phyloP scores from a whole-genome alignment of 768 basidiomycete species.

The Auricularia auricula-judae region DNA sequence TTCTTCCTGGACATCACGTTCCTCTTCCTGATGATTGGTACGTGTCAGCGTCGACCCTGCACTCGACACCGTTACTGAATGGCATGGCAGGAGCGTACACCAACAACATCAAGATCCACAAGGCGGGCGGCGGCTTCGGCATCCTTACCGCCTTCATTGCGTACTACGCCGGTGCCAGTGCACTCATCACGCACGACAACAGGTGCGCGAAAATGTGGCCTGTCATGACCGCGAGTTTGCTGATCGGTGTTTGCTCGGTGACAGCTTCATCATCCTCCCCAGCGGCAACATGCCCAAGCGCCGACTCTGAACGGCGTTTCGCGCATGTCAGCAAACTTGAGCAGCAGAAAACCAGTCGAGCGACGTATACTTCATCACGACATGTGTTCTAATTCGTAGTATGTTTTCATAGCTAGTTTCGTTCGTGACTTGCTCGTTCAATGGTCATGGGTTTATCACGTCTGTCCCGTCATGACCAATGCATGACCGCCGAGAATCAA shows the following conservation, averaged over 20 bases:
- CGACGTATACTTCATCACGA: background rate
- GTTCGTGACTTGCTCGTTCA: background rate
- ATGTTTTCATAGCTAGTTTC: background rate
- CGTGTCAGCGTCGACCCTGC: constrained; percentile 9
- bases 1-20: constrained; percentile 45
- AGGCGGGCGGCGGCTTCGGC: constrained; percentile 35
- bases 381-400: background rate
- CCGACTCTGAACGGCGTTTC: background rate
- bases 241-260: background rate
- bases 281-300: background rate
- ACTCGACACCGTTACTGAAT: background rate
- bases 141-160: constrained; percentile 30
- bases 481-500: no score
- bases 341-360: background rate
- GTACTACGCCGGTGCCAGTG: constrained; percentile 33
- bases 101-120: constrained; percentile 11
- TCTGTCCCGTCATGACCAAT: no score
- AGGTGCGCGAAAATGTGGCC: background rate
- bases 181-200: constrained; percentile 28
- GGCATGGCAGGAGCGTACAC: background rate
- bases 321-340: background rate
- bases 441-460: no score
- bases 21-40: constrained; percentile 31
- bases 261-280: background rate
- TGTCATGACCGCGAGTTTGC: background rate